phyloP scores from a whole-genome alignment of 225 moss, liverwort and hornwort genomes.

The Polytrichum formosum region DNA sequence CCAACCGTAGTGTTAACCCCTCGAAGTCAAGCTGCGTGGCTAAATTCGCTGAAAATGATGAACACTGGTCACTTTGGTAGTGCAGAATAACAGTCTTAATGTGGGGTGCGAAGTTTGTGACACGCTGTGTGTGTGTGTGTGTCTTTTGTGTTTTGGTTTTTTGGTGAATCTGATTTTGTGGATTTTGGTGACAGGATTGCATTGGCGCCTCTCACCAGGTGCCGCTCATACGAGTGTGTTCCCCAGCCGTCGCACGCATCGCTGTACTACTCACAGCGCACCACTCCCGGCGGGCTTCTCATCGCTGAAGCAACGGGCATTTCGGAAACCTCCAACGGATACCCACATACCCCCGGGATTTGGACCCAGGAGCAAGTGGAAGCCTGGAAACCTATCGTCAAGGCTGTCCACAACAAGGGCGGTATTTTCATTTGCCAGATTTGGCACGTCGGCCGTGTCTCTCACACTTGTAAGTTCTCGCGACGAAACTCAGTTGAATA shows the following conservation, averaged over 20 bases:
- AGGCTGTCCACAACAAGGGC: conserved; percentile 9
- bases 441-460: conserved; percentile 6
- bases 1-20: no score
- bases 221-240: conserved; percentile 20
- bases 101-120: neutral
- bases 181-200: conserved; percentile 3
- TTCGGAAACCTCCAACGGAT: conserved; percentile 18
- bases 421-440: conserved; percentile 3
- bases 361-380: conserved; percentile 11
- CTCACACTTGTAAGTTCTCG: conserved; percentile 3
- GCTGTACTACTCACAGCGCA: conserved; percentile 30
- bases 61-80: no score
- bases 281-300: conserved; percentile 28
- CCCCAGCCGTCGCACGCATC: conserved; percentile 23
- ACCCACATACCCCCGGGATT: neutral
- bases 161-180: neutral
- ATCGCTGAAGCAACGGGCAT: conserved; percentile 24
- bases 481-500: neutral
- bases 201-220: conserved; percentile 38
- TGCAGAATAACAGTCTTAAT: no score
- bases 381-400: conserved; percentile 7
- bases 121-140: neutral
- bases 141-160: neutral
- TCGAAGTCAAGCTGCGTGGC: no score
- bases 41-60: neutral